Conservation (phyloP, 345 rosid genomes). For the Linum tenue region DNA sequence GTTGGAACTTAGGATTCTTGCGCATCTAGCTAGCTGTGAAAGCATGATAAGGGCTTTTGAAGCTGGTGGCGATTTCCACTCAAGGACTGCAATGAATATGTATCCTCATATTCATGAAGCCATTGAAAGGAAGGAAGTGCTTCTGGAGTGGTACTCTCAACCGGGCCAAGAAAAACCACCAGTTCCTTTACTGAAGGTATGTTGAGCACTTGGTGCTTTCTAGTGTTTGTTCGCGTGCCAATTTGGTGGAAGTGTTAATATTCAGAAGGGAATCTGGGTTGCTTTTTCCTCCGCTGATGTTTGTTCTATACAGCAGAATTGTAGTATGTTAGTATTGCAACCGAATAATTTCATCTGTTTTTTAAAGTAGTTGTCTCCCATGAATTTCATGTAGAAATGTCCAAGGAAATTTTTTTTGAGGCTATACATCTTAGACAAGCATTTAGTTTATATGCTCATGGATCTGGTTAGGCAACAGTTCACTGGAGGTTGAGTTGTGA, state of each 20-base stretch:
- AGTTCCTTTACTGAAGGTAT: conserved; percentile 84
- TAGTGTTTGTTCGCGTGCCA: not conserved
- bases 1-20: conserved; percentile 96
- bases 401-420: not conserved
- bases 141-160: conserved; percentile 92
- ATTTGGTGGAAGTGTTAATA: not conserved
- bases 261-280: not conserved
- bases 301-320: not conserved
- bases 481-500: not conserved
- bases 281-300: not conserved
- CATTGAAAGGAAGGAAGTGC: conserved; percentile 51
- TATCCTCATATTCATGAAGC: conserved; percentile 84
- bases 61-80: conserved; percentile 98
- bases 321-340: too few species aligned
- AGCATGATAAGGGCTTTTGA: conserved; percentile 96
- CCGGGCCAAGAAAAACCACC: conserved; percentile 93
- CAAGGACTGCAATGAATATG: conserved; percentile 98
- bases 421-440: not conserved
- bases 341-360: too few species aligned
- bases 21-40: conserved; percentile 82
- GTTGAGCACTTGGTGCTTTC: not conserved
- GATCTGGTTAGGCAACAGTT: not conserved
- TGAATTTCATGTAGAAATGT: not conserved
- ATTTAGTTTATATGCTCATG: not conserved
- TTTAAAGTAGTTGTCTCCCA: not conserved